These are phyloP conservation scores for Staphylotrichum tortipilum DNA, from an alignment of 495 filamentous ascomycete genomes.

Conservation along the genomic window DNA sequence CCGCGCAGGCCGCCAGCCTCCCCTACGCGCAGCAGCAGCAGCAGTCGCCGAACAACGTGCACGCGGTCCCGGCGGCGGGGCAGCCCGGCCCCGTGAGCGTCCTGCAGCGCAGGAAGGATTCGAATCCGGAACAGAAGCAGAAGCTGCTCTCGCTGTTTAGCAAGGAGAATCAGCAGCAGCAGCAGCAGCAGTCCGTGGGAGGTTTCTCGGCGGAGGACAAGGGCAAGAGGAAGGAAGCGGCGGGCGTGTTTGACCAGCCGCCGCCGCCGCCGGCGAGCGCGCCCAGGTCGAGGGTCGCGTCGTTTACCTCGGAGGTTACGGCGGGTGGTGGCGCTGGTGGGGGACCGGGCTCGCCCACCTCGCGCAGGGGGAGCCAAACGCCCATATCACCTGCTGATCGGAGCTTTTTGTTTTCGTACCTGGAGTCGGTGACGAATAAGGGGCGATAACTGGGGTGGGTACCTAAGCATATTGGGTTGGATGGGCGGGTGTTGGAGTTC, in stretches of 20 bases:
- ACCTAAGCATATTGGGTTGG: background rate
- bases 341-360: constrained; percentile 20
- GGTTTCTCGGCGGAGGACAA: constrained; percentile 40
- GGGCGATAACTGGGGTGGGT: constrained; percentile 5
- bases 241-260: constrained; percentile 25
- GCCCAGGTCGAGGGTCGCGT: constrained; percentile 34
- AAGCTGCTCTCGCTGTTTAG: constrained; percentile 63
- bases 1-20: constrained; percentile 14
- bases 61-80: constrained; percentile 9
- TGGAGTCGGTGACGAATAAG: constrained; percentile 37
- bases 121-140: constrained; percentile 54
- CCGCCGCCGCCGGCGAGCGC: constrained; percentile 22
- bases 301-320: constrained; percentile 32
- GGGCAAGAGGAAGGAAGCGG: constrained; percentile 26
- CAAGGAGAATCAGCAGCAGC: constrained; percentile 28
- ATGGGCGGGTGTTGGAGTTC: background rate
- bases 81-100: background rate
- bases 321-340: too few relatives aligned
- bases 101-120: constrained; percentile 19
- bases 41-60: constrained; percentile 4
- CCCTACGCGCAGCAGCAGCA: constrained; percentile 15
- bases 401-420: constrained; percentile 69
- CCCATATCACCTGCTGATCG: constrained; percentile 61
- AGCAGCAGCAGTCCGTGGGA: constrained; percentile 25
- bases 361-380: constrained; percentile 39